Evolutionary conservation across 805 yeast genomes (phyloP), one percentile per base, ranked within the genome.

Genomic region (Starmerella kuoi): DNA sequence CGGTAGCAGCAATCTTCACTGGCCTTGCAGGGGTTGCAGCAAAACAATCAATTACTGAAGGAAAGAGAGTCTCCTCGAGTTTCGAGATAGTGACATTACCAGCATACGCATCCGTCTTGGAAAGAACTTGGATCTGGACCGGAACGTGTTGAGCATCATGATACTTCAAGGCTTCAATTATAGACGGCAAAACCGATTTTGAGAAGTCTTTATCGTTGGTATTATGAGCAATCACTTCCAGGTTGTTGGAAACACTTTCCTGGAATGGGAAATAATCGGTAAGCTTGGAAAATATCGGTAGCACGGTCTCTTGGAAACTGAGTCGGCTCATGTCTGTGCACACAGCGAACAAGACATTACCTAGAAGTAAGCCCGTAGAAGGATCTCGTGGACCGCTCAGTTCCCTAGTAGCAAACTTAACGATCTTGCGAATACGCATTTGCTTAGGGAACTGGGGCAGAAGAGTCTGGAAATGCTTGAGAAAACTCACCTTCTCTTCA

Each of bases 1-100:
- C 30, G 3, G 51, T 46, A 8, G 52, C 42, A 12, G 56, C 68
- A 15, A 79, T 64, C 55, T 91, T 88, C 22, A 91, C 80, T 4
- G 81, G 75, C 26, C 87, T 65, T 23, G 91, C 75, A 0, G 87
- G 83, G 1, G 98, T 91, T 35, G 84, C 79, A 30, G 85, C 73
- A 61, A 88, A 91, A 6, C 84, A 70, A 35, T 69, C 70, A 35
- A 84, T 72, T 15, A 85, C 65, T 35, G 75, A 62, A 2, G 95
- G 94, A 57, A 82, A 74, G n/a, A 86, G 63, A 25, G 74, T 73
- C 51, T 76, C 78, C 51, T 88, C 85, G 43, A 86, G 68, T 17
- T 77, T 72, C 9, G 85, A 69, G 52, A 79, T 78, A 42, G 79
- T 87, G 36, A 78, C 63, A 35, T 70, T 64, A 6, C 61, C 67